Evolutionary conservation across 768 basidiomycete genomes (phyloP).

Genomic region (Floccularia luteovirens): DNA sequence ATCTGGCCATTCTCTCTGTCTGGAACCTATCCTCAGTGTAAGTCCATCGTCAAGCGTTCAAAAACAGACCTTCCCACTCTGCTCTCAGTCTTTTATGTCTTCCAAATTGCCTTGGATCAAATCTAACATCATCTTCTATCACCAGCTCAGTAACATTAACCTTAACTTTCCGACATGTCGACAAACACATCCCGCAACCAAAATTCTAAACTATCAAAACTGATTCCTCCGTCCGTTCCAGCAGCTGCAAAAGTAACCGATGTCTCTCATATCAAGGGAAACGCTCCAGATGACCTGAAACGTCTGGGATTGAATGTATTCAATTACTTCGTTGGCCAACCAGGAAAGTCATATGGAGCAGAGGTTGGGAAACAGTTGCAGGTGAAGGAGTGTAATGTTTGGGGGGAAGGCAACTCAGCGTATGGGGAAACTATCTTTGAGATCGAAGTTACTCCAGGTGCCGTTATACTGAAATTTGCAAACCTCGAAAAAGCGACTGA

Average conservation of each 20-base stretch:
- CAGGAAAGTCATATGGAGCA: conserved; percentile 26
- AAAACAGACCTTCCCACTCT: too few species aligned
- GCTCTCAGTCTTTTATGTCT: too few species aligned
- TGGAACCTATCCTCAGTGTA: too few species aligned
- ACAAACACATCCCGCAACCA: too few species aligned
- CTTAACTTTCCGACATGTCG: too few species aligned
- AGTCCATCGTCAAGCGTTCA: too few species aligned
- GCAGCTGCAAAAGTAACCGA: conserved; percentile 8
- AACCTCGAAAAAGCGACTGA: neutral
- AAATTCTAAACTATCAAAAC: too few species aligned
- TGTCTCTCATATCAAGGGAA: conserved; percentile 28
- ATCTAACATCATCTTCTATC: too few species aligned
- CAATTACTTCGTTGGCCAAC: conserved; percentile 26
- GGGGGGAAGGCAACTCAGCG: conserved; percentile 8
- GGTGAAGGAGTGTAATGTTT: conserved; percentile 27
- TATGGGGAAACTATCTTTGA: conserved; percentile 29
- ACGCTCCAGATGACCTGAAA: conserved; percentile 30
- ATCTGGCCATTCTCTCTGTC: too few species aligned
- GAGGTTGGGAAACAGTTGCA: conserved; percentile 28
- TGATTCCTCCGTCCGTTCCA: neutral
- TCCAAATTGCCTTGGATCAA: too few species aligned
- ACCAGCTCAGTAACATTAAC: too few species aligned
- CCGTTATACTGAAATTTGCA: conserved; percentile 1
- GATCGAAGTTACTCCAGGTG: conserved; percentile 28
- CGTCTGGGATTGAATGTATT: conserved; percentile 22